Evolutionary conservation across 2,329 filamentous ascomycete genomes (phyloP), one percentile per base, ranked within the genome.

Genomic region (Ambrosiella cleistominuta): DNA sequence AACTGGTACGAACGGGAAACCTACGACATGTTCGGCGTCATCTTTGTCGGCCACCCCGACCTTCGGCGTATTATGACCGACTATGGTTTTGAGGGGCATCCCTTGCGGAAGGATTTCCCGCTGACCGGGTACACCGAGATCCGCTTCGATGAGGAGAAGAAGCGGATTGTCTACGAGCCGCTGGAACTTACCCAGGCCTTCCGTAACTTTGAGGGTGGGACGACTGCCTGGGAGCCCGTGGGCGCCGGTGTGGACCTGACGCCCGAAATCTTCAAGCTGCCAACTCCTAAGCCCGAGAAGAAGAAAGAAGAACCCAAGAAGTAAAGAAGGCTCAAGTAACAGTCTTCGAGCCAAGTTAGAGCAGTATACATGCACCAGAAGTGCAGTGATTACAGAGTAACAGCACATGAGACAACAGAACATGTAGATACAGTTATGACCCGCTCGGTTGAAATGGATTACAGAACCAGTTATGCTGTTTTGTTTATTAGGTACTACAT

Each of bases 1-100:
- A 93, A 97, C 73, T 98, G 93, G 93, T 97, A 94, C 70, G 93
- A 98, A 77, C 82, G 93, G 64, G 93, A 98, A 73, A 89, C 95
- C 27, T 97, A 97, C 73, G 93, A 98, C 71, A 72, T 98, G 66
- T 98, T 95, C 68, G 93, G 93, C 63, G 89, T 98, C 64, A 96
- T 97, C 78, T 98, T 98, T 73, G 78, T 85, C 57, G 88, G 85
- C 62, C 93, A 98, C 75, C 93, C 93, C 44, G 94, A 98, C 74
- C 77, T 98, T 65, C 83, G 93, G 70, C 82, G 93, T 65, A 97
- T 98, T 74, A 94, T 98, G 91, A 98, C 93, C 64, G 93, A 98
- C 71, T 98, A 98, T 71, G 93, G 93, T 57, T 98, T 98, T 68
- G 94, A 98, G 70, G 93, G 93, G 57, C 93, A 98, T 74, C 93